Evolutionary conservation across 1,139 yeast genomes (phyloP).

Genomic region (Saccharomyces uvarum): DNA sequence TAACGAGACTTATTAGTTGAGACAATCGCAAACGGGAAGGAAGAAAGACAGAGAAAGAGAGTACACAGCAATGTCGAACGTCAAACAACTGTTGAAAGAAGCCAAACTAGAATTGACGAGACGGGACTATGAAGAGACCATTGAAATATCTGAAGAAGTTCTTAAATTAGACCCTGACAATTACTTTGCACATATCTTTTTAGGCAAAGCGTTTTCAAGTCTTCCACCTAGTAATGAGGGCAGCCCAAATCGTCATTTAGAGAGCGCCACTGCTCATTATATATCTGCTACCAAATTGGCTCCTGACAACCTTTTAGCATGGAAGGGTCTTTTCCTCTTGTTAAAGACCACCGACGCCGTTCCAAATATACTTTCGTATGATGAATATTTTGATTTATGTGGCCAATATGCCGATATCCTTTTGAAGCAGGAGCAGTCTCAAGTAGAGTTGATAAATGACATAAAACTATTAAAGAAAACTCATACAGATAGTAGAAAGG

Average conservation of each 20-base stretch:
- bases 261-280: conserved; percentile 45
- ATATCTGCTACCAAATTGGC: conserved; percentile 49
- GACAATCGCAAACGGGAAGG: not conserved
- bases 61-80: conserved; percentile 14
- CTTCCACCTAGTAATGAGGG: not conserved
- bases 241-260: conserved; percentile 4
- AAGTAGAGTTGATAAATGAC: conserved; percentile 43
- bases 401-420: conserved; percentile 37
- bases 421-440: conserved; percentile 35
- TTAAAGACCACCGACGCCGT: conserved; percentile 29
- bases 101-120: conserved; percentile 53
- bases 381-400: conserved; percentile 43
- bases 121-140: conserved; percentile 52
- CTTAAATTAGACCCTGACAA: conserved; percentile 47
- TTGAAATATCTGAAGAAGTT: conserved; percentile 45
- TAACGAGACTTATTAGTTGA: not conserved
- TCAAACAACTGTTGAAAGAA: conserved; percentile 46
- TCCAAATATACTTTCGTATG: conserved; percentile 30
- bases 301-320: conserved; percentile 53
- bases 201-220: conserved; percentile 33
- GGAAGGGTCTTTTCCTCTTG: conserved; percentile 66
- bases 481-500: conserved; percentile 37
- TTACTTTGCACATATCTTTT: conserved; percentile 58
- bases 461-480: conserved; percentile 40
- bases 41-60: not conserved